Evolutionary conservation across 768 basidiomycete genomes (phyloP), one percentile per base, ranked within the genome.

Genomic region (Psilocybe sp.): DNA sequence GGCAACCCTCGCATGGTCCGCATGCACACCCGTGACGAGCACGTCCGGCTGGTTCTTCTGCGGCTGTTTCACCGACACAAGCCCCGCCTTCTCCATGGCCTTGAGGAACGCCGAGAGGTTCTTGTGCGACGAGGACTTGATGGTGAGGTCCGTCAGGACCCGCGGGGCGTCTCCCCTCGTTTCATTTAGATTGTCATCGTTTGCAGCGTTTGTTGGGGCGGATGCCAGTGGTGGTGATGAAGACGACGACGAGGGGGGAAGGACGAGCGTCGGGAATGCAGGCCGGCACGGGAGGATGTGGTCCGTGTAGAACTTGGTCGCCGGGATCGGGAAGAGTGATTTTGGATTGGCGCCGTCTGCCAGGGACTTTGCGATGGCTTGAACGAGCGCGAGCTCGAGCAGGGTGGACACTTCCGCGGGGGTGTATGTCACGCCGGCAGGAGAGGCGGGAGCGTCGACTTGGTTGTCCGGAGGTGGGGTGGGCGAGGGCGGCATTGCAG

Each of bases 91-190:
- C 53, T 91, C 89, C 14, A 78, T 73, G 14, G 78, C 60, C 63
- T 89, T 93, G 59, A 97, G 75, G 71, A 96, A 94, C 1, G 85
- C 76, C 1, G 84, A 77, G 15, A 95, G 75, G 9, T 90, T 89
- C 67, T 94, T 97, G 71, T 84, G 79, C 1, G 77, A 77, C 1
- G 90, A 92, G 9, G 85, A 77, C 57, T 88, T 92, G 64, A 95
- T 86, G 56, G 80, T 89, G 50, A 88, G 77, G 37, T 75, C 75
- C 4, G 70, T 65, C 41, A 66, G 65, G 6, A 62, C 67, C 55
- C 60, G 71, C 54, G 60, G 70, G 51, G 52, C 60, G 36, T 59
- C 52, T 10, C 40, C 53, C 16, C 50, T n/a, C n/a, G n/a, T n/a
- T n/a, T n/a, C n/a, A n/a, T n/a, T n/a, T n/a, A n/a, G n/a, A n/a